Base-by-base conservation (phyloP, 495 filamentous ascomycete species). In the Polyplosphaeria fusca region DNA sequence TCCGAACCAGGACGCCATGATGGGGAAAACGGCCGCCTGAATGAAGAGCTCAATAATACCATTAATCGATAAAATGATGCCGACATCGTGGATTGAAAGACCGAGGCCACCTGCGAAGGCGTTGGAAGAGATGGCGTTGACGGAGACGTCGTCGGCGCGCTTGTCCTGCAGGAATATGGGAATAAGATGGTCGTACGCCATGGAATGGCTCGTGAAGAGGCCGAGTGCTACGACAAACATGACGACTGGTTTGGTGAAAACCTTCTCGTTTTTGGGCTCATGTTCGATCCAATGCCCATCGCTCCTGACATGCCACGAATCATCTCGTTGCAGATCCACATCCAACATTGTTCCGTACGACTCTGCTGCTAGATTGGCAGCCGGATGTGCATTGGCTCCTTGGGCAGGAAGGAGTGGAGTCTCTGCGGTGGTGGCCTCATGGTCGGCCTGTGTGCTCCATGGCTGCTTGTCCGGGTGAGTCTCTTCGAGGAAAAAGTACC, bases 191-290 rank as follows among this genome's bases (percentile, higher is more conserved):
- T 92, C 88, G 61, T 86, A 93, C 13, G 86, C 88, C 88, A 93
- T 93, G 5, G 82, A 86, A 65, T 92, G 88, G 55, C 91, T 92
- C 1, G 87, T 90, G 72, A 90, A 93, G 55, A 93, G 88, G 4
- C 85, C 84, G 24, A 93, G 74, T 3, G 88, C 82, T 18, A 86
- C 49, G 16, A 89, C 79, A 4, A 92, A 77, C 74, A 86, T 84
- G 56, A 82, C 74, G 35, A 91, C 83, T 16, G 75, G 75, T 68
- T 80, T 79, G 18, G 78, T 85, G 54, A 89, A 87, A 28, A 84
- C 75, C 54, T 75, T 82, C 50, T 70, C 35, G 20, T 45, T 46
- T 7, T 63, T 61, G 2, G 59, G 40, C 9, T 22, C 20, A 35
- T 46, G 27, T 30, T 62, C 59, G 11, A 47, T 27, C 52, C 52